phyloP scores from a whole-genome alignment of 345 rosid species.

The Brassica carinata region DNA sequence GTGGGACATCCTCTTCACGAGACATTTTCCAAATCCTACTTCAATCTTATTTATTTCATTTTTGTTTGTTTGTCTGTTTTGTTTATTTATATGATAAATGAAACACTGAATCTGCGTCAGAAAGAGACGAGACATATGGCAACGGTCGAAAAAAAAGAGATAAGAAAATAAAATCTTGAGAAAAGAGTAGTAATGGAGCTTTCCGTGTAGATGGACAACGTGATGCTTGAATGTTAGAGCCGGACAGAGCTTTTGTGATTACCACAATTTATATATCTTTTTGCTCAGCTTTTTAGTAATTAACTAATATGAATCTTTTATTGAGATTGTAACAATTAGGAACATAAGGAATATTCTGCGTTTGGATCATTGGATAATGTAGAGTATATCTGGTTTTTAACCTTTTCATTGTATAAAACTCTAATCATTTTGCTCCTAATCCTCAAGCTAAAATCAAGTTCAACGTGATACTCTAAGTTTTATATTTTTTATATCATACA shows the following conservation, averaged over 20 bases:
- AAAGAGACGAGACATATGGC: constrained; percentile 31
- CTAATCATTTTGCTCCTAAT: neutral
- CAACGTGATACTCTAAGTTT: neutral
- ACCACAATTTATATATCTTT: neutral
- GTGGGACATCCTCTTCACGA: constrained; percentile 40
- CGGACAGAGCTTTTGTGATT: constrained; percentile 26
- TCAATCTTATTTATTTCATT: constrained; percentile 12
- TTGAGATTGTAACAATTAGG: constrained; percentile 19
- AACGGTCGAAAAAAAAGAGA: constrained; percentile 38
- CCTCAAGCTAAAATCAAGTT: neutral
- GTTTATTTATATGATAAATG: constrained; percentile 14
- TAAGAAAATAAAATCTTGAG: constrained; percentile 10
- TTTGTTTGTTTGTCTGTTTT: constrained; percentile 3
- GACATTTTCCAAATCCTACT: constrained; percentile 22
- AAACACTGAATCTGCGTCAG: constrained; percentile 26
- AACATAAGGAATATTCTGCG: constrained; percentile 37
- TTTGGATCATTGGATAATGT: constrained; percentile 13
- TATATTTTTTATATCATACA: too few species aligned
- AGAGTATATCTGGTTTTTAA: neutral
- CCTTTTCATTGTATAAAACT: neutral
- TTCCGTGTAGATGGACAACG: constrained; percentile 29
- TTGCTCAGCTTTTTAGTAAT: neutral
- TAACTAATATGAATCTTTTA: constrained; percentile 33
- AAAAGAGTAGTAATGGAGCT: constrained; percentile 26
- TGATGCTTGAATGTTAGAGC: constrained; percentile 42